These are phyloP conservation scores for Metschnikowia dekortorum DNA, from an alignment of 805 yeast species.

Conservation along the genomic window DNA sequence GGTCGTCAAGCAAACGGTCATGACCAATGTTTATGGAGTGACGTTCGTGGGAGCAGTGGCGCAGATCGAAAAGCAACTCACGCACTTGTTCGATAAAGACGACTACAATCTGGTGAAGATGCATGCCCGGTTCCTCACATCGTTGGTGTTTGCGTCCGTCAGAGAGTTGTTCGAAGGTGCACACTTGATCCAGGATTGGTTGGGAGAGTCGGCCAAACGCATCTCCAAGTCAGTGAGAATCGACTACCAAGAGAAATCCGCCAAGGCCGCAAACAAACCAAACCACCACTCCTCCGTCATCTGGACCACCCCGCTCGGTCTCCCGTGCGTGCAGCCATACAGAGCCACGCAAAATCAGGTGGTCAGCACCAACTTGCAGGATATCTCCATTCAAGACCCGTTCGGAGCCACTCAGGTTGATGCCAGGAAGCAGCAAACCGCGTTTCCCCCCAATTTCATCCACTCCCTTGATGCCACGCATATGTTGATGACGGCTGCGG, in stretches of 20 bases:
- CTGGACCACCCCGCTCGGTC: constrained; percentile 95
- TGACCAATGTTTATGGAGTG: constrained; percentile 98
- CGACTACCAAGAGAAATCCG: constrained; percentile 45
- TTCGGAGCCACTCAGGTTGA: constrained; percentile 77
- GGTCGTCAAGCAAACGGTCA: constrained; percentile 93
- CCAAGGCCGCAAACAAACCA: constrained; percentile 42
- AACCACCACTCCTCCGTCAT: constrained; percentile 81
- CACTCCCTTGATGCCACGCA: constrained; percentile 97
- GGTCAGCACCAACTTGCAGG: constrained; percentile 79
- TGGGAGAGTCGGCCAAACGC: constrained; percentile 77
- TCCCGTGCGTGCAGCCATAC: constrained; percentile 97
- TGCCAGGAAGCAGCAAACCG: constrained; percentile 83
- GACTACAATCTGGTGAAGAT: constrained; percentile 21
- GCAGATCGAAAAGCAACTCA: constrained; percentile 78
- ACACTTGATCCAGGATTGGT: constrained; percentile 94
- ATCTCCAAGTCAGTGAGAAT: constrained; percentile 74
- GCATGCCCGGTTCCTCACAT: constrained; percentile 60
- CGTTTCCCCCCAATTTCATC: constrained; percentile 92
- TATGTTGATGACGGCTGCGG: constrained; percentile 84
- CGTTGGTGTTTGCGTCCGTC: constrained; percentile 75
- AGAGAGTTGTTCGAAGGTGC: constrained; percentile 88
- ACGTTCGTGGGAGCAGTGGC: constrained; percentile 89
- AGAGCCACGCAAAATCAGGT: constrained; percentile 62
- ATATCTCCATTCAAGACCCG: constrained; percentile 87
- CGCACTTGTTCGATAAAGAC: constrained; percentile 50